Conservation (phyloP, 2,329 filamentous ascomycete species). For the Fusarium camptoceras region DNA sequence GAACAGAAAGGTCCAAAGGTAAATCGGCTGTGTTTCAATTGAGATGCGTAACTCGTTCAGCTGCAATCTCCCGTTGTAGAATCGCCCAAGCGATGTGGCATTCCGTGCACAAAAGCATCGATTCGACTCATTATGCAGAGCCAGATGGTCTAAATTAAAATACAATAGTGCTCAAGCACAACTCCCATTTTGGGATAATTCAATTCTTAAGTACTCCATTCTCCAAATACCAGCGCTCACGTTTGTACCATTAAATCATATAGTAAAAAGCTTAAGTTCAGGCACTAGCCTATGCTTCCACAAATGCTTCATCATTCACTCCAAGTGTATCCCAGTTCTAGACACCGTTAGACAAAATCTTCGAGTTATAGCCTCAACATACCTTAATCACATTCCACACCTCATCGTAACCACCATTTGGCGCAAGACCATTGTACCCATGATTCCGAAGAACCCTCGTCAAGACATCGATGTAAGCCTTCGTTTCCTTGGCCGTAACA, state of each 20-base stretch:
- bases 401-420: background rate
- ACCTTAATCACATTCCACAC: background rate
- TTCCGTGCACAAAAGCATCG: too few relatives aligned
- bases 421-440: background rate
- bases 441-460: background rate
- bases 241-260: background rate
- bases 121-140: too few relatives aligned
- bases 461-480: background rate
- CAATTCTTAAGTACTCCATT: too few relatives aligned
- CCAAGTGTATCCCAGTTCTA: background rate
- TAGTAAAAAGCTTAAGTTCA: background rate
- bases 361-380: rapidly evolving
- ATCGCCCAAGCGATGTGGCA: too few relatives aligned
- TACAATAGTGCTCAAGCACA: too few relatives aligned
- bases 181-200: too few relatives aligned
- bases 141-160: too few relatives aligned
- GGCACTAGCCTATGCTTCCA: background rate
- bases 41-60: too few relatives aligned
- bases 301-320: background rate
- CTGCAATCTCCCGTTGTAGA: too few relatives aligned
- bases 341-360: background rate
- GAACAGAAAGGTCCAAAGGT: too few relatives aligned
- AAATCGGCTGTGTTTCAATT: too few relatives aligned
- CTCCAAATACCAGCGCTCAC: background rate
- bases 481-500: background rate